phyloP scores from a whole-genome alignment of 345 rosid species.

The Corchorus capsularis region DNA sequence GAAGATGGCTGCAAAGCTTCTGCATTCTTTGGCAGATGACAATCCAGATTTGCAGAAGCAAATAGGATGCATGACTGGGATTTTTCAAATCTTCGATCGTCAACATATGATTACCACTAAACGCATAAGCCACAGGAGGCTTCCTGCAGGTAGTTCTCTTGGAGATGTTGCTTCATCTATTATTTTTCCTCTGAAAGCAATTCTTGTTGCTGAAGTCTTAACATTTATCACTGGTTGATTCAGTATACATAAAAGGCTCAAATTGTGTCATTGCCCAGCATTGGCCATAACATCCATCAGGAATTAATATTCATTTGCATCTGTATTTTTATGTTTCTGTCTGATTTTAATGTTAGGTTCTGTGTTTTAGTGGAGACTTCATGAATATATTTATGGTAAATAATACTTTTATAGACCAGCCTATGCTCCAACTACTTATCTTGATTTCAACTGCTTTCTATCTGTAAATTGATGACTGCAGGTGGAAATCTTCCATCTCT shows the following conservation, averaged over 20 bases:
- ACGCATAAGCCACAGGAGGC: slow-evolving; percentile 53
- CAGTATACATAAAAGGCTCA: background rate
- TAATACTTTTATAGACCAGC: background rate
- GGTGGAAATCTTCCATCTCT: slow-evolving; percentile 8
- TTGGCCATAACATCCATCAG: background rate
- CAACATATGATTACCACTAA: slow-evolving; percentile 54
- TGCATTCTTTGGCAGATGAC: slow-evolving; percentile 91
- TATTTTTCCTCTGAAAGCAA: background rate
- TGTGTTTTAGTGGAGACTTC: background rate
- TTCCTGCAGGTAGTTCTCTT: slow-evolving; percentile 62
- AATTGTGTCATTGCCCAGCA: slow-evolving; percentile 10
- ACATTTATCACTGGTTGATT: background rate
- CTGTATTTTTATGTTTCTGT: slow-evolving; percentile 1
- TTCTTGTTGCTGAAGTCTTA: background rate
- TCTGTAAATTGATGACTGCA: slow-evolving; percentile 9
- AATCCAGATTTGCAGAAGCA: slow-evolving; percentile 92
- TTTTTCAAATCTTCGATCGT: slow-evolving; percentile 88
- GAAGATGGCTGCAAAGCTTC: slow-evolving; percentile 90
- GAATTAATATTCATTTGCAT: background rate
- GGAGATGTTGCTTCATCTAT: background rate
- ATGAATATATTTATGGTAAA: background rate
- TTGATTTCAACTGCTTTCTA: slow-evolving; percentile 19
- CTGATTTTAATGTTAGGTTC: slow-evolving; percentile 4
- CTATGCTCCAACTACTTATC: background rate
- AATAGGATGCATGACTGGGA: slow-evolving; percentile 95